Base-by-base conservation (phyloP, 139 green algal species). In the Trebouxia sp. region DNA sequence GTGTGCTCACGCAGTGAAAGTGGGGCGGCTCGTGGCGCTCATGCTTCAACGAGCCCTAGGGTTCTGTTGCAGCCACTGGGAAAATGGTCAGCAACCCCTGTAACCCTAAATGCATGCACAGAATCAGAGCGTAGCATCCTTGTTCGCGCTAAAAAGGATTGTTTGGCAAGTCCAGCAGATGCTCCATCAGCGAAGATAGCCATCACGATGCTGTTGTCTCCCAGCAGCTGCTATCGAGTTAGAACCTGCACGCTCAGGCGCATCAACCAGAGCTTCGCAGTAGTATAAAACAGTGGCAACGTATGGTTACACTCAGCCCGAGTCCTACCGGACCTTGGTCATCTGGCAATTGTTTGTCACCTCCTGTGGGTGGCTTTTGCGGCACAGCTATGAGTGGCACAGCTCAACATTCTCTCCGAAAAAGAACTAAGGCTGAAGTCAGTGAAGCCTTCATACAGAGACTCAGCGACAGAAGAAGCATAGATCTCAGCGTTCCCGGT, bases 401-500 rank as follows among this genome's bases (percentile, higher is more conserved):
- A 42, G 62, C 62, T 43, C 62, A 72, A n/a, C 35, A 72, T 0
- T 72, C 62, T 39, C 14, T 72, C 14, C 62, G 62, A 14, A 72
- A 72, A 26, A 28, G 62, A 8, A 72, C 62, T 11, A 77, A 77
- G 41, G 43, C 69, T 38, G 69, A 77, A 37, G 86, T 94, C 7
- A 87, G 76, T 15, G 83, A 94, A n/a, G 78, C 82, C 3, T 96
- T 95, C 84, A 67, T 97, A 1, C 67, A 75, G 7, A 83, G 81
- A 12, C 84, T 98, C 22, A 76, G 86, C 0, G 85, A 90, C 58
- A 69, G 89, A 5, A 83, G 81, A 14, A 89, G 89, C 76, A 76
- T 96, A 38, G 90, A 96, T 53, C 76, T 96, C 12, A 82, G 90
- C 14, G 82, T 83, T 7, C 85, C 89, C 7, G 86, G 74, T 6